Percentiles rank a stretch among this genome's conserved stretches.
Conservation (phyloP, 805 yeast species). For the Cyberlindnera mycetangii region DNA sequence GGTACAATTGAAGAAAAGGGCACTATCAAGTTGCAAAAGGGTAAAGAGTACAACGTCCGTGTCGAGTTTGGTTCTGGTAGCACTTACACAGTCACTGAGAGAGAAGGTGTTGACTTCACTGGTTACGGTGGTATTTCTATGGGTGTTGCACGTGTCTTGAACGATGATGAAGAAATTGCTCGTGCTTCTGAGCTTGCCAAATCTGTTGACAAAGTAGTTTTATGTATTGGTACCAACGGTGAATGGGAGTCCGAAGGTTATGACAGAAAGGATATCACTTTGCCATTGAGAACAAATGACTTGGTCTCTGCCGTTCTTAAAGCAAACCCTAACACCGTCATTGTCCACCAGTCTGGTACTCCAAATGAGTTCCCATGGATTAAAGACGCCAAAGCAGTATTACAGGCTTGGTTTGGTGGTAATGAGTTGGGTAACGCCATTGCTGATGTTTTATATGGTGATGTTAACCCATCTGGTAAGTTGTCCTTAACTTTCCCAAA, state of each 20-base stretch:
- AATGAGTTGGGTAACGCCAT: conserved; percentile 56
- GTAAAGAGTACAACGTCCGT: conserved; percentile 40
- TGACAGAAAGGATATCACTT: conserved; percentile 48
- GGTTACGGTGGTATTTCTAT: conserved; percentile 36
- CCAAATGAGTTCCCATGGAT: conserved; percentile 60
- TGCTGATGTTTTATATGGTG: conserved; percentile 61
- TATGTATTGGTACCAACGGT: conserved; percentile 48
- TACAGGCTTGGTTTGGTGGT: conserved; percentile 62
- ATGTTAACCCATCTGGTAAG: conserved; percentile 58
- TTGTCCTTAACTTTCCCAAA: conserved; percentile 54
- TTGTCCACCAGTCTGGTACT: conserved; percentile 60
- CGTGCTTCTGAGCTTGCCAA: conserved; percentile 49
- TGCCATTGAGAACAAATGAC: conserved; percentile 48
- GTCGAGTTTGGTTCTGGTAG: conserved; percentile 51
- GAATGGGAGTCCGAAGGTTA: conserved; percentile 63
- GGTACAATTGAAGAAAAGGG: conserved; percentile 54
- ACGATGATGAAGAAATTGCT: conserved; percentile 31
- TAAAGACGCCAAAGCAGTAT: conserved; percentile 38
- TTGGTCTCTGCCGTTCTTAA: conserved; percentile 44
- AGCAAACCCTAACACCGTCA: conserved; percentile 49
- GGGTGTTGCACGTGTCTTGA: conserved; percentile 31
- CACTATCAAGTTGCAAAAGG: conserved; percentile 37
- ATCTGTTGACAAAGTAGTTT: conserved; percentile 48
- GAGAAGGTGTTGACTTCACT: conserved; percentile 18
- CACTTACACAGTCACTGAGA: conserved; percentile 29